Base-by-base conservation (phyloP, 371 early-diverging fungal genomes). In the Mortierella sp. region DNA sequence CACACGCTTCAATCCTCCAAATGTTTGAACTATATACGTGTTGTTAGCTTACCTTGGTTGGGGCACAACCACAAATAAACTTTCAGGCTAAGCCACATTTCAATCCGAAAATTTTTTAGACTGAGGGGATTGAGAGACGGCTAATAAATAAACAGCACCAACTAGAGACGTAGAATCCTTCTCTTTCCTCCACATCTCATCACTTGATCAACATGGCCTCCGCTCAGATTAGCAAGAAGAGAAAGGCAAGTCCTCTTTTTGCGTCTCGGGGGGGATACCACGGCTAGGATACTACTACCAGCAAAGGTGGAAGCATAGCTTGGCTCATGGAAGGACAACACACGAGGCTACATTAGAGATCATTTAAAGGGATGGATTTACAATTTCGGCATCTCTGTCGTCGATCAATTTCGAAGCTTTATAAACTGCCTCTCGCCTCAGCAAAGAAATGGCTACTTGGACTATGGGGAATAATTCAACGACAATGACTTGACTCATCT, bases 191-290 rank as follows among this genome's bases (percentile, higher is more conserved):
- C 70, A 70, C 76, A 66, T 61, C 66, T 70, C 60, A 64, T 55
- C 55, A 75, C 62, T 70, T 66, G 70, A 75, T 75, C 72, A 77
- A 72, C 63, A 77, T 77, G 77, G 72, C 77, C 72, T 62, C 77
- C 83, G 88, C 88, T 79, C 90, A 90, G 83, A 90, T 90, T 84
- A 88, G 88, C 90, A 92, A 92, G 91, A 92, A 92, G 91, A 91
- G 93, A 87, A 92, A 92, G 89, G 93, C 91, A 87, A 61, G 77
- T 70, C 40, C 49, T 58, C 43, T 64, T 52, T 47, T 28, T 28
- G 16, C 57, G 14, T 16, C 54, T 57, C 20, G 11, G 20, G 10
- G 22, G 52, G 52, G 52, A 52, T 22, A 52, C 52, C 24, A 11
- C 45, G 45, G 45, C 12, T 12, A 45, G 45, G 16, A 12, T 18